These are phyloP conservation scores for Drosera spatulata DNA, from an alignment of 179 eudicot species.

Conservation along the genomic window DNA sequence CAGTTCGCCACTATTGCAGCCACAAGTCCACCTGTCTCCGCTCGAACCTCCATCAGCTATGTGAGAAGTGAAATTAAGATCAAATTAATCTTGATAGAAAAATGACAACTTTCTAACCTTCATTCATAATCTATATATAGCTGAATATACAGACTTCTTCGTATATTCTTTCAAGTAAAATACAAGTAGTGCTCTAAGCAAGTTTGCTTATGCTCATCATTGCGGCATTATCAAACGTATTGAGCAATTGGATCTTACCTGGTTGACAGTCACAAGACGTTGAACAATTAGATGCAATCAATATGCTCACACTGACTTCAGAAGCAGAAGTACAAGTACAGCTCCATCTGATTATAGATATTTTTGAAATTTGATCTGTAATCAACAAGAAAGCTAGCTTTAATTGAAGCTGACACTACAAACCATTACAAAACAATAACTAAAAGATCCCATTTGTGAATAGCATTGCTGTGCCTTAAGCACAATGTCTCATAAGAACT, in stretches of 20 bases:
- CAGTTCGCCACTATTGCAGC: conserved; percentile 38
- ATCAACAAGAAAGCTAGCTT: conserved; percentile 3
- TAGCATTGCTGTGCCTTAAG: neutral
- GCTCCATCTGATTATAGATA: conserved; percentile 45
- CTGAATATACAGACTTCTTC: neutral
- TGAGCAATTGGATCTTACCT: conserved; percentile 25
- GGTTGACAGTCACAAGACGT: conserved; percentile 66
- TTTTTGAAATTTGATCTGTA: conserved; percentile 34
- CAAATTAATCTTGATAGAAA: neutral
- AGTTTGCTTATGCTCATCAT: neutral
- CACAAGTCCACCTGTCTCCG: conserved; percentile 48
- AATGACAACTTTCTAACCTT: neutral
- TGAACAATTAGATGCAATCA: conserved; percentile 45
- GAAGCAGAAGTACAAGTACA: conserved; percentile 51
- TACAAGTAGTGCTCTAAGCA: neutral
- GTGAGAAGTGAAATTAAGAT: conserved; percentile 1
- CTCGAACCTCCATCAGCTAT: conserved; percentile 23
- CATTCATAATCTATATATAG: neutral
- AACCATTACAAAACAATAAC: neutral
- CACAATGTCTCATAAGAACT: too few species aligned
- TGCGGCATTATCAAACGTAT: neutral
- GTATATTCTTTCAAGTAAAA: neutral
- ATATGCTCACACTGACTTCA: conserved; percentile 27
- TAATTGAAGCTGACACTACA: neutral
- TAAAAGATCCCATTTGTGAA: neutral